Evolutionary conservation across 2,329 filamentous ascomycete genomes (phyloP), one percentile per base, ranked within the genome.

Genomic region (Diplodia intermedia): DNA sequence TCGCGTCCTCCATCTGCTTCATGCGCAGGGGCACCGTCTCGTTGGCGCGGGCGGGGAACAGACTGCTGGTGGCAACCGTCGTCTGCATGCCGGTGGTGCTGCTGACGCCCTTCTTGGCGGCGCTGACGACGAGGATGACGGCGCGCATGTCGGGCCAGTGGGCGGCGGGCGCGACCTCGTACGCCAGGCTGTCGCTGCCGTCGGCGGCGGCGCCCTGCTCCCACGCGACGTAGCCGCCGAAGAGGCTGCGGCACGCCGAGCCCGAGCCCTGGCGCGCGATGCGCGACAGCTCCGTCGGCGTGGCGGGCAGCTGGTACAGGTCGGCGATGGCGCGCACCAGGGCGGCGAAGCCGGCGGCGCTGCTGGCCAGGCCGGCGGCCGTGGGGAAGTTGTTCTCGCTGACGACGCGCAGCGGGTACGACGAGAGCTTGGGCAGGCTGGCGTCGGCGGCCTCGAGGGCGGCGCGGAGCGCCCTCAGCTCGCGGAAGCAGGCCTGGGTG

Each of bases 361-460:
- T 85, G 72, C 84, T 85, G 50, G 87, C 87, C 33, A 99, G 89
- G 7, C 95, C 95, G 4, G 95, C 95, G 31, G 95, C 95, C 2
- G 95, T 99, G 71, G 95, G 95, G 86, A 99, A 99, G 86, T 99
- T 99, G 86, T 99, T 99, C 83, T 95, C 91, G 68, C 92, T 95
- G 68, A 97, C 93, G 72, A 99, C 90, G 74, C 90, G 91, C 70
- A 99, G 88, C 40, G 91, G 89, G 75, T 91, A 85, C 63, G 85
- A 78, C 12, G 93, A 91, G 68, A 99, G 88, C 79, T 91, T 92
- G 53, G 94, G 93, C n/a, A 97, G 86, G 26, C 88, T 89, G 0
- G 89, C 74, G 78, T 97, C 84, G 70, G 85, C 80, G 43, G 84
- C 83, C 81, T 99, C 95, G 75, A 98, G 85, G 29, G 88, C 84